A percentile compares a stretch with the other conserved stretches of the same genome.
phyloP scores from a whole-genome alignment of 148 eudicot species.

The Limonium bicolor region DNA sequence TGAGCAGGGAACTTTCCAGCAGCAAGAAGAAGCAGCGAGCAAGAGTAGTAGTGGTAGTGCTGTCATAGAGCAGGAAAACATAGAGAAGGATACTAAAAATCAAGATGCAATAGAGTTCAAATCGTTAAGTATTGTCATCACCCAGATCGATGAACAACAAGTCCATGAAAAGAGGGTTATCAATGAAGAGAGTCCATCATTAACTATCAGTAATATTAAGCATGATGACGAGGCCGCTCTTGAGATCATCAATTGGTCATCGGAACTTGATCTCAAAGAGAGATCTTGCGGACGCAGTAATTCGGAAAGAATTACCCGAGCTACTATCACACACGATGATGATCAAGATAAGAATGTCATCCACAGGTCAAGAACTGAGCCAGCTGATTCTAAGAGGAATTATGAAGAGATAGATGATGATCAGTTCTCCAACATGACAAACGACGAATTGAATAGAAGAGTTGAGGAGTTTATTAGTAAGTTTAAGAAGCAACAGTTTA shows the following conservation, averaged over 20 bases:
- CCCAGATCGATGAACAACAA: background rate
- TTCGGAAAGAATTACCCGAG: conserved; percentile 1
- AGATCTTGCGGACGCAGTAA: background rate
- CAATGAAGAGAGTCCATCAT: too few species aligned
- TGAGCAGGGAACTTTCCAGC: background rate
- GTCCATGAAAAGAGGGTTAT: background rate
- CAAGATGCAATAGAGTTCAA: background rate
- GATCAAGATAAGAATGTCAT: background rate
- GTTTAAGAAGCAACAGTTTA: background rate
- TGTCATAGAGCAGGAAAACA: background rate
- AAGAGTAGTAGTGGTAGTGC: conserved; percentile 4
- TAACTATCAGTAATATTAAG: too few species aligned
- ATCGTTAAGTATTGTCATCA: too few species aligned
- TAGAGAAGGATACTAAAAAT: background rate
- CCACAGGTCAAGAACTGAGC: conserved; percentile 4
- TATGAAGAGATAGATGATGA: background rate
- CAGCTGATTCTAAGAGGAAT: background rate
- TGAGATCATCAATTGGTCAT: background rate
- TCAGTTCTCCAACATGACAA: background rate
- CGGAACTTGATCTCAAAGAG: conserved; percentile 1
- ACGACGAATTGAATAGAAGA: conserved; percentile 1
- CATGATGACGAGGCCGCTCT: background rate
- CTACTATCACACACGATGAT: background rate
- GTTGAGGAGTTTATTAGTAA: conserved; percentile 5
- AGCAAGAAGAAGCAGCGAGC: conserved; percentile 1